phyloP scores from a whole-genome alignment of 2,329 filamentous ascomycete genomes.

The Penicillium sp. region DNA sequence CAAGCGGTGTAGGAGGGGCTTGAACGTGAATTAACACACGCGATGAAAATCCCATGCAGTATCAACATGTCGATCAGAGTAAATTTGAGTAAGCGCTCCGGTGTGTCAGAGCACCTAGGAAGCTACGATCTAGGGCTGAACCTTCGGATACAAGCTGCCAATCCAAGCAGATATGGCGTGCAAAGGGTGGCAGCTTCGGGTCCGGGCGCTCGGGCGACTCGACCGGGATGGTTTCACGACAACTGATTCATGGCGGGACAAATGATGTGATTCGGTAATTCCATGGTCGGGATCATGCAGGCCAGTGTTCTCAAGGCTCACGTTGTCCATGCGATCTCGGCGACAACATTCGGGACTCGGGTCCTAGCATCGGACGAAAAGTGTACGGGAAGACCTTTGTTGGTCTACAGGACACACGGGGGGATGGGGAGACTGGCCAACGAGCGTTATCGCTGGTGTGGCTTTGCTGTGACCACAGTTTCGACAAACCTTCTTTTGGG shows the following conservation, averaged over 20 bases:
- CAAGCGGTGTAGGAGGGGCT: constrained; percentile 8
- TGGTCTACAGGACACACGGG: constrained; percentile 7
- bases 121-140: constrained; percentile 20
- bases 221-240: constrained; percentile 7
- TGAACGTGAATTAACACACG: neutral
- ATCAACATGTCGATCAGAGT: neutral
- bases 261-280: constrained; percentile 9
- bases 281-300: neutral
- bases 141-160: constrained; percentile 11
- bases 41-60: neutral
- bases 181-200: constrained; percentile 3
- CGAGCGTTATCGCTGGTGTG: constrained; percentile 17
- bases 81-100: constrained; percentile 1
- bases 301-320: neutral
- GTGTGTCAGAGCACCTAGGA: neutral
- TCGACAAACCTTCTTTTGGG: constrained; percentile 19
- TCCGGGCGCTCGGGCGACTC: constrained; percentile 16
- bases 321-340: constrained; percentile 7
- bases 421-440: constrained; percentile 13
- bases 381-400: constrained; percentile 12
- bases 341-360: neutral
- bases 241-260: neutral
- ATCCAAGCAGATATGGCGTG: neutral
- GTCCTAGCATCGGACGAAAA: constrained; percentile 10
- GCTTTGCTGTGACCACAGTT: constrained; percentile 4